These are phyloP conservation scores for Pythium monospermum DNA, from an alignment of 352 stramenopile genomes.

Conservation along the genomic window DNA sequence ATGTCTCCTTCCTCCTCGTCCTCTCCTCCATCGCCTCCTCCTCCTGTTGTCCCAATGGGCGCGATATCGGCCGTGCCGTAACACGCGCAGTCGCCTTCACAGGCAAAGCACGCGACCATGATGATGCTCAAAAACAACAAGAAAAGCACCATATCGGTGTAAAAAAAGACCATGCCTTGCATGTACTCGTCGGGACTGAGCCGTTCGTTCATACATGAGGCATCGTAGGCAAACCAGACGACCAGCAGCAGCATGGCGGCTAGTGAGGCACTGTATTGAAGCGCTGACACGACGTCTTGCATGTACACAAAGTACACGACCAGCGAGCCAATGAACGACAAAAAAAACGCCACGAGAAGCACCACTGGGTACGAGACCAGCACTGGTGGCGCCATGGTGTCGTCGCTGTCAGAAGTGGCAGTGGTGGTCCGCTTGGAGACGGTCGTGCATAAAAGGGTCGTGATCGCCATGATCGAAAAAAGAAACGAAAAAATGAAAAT, in stretches of 20 bases:
- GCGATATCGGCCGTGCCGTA: constrained; percentile 68
- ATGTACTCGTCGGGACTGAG: constrained; percentile 78
- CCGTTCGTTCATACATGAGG: constrained; percentile 71
- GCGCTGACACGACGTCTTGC: constrained; percentile 36
- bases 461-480: constrained; percentile 58
- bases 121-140: constrained; percentile 74
- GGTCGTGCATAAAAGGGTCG: constrained; percentile 45
- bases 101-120: constrained; percentile 71
- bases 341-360: constrained; percentile 44
- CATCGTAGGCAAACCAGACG: constrained; percentile 79
- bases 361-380: constrained; percentile 59
- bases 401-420: too few species aligned
- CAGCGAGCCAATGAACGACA: constrained; percentile 52
- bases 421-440: constrained; percentile 40
- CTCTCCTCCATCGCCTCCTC: constrained; percentile 20
- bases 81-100: constrained; percentile 67
- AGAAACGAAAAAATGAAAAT: constrained; percentile 65
- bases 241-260: constrained; percentile 57
- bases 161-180: constrained; percentile 82
- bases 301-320: constrained; percentile 62
- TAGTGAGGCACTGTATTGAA: constrained; percentile 54
- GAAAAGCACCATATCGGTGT: constrained; percentile 81
- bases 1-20: constrained; percentile 22
- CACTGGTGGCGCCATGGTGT: constrained; percentile 24
- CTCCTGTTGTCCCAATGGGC: constrained; percentile 32